phyloP scores from a whole-genome alignment of 257 asterid genomes.

The Agastache rugosa region DNA sequence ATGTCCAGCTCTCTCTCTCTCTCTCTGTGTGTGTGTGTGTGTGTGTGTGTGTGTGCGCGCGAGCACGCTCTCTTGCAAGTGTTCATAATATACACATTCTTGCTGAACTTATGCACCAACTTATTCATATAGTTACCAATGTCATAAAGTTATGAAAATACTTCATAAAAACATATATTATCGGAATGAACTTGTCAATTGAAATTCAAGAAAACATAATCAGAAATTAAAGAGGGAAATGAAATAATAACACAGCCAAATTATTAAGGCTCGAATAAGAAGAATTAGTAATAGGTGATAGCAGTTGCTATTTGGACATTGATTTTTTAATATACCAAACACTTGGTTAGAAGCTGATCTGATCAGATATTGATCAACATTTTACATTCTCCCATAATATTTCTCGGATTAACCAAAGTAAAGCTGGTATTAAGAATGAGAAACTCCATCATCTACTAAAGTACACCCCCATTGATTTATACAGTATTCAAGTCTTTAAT shows the following conservation, averaged over 20 bases:
- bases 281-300: neutral
- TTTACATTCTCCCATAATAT: slow-evolving; percentile 32
- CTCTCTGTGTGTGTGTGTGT: too few species aligned
- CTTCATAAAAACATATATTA: neutral
- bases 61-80: too few species aligned
- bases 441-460: slow-evolving; percentile 36
- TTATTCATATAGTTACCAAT: too few species aligned
- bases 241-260: neutral
- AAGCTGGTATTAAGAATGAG: slow-evolving; percentile 38
- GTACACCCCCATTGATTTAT: slow-evolving; percentile 49
- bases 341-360: slow-evolving; percentile 1
- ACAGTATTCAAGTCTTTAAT: slow-evolving; percentile 67
- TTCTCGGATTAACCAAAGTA: slow-evolving; percentile 32
- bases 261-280: neutral
- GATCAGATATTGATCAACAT: neutral
- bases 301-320: neutral
- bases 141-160: neutral
- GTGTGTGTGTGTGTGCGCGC: too few species aligned
- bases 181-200: slow-evolving; percentile 40
- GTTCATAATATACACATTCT: too few species aligned
- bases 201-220: slow-evolving; percentile 30
- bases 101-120: too few species aligned
- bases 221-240: slow-evolving; percentile 23
- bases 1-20: neutral
- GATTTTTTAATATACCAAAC: neutral